A percentile compares a stretch with the other conserved stretches of the same genome.
Evolutionary conservation across 345 rosid species (phyloP).

Genomic region (Stellera chamaejasme): DNA sequence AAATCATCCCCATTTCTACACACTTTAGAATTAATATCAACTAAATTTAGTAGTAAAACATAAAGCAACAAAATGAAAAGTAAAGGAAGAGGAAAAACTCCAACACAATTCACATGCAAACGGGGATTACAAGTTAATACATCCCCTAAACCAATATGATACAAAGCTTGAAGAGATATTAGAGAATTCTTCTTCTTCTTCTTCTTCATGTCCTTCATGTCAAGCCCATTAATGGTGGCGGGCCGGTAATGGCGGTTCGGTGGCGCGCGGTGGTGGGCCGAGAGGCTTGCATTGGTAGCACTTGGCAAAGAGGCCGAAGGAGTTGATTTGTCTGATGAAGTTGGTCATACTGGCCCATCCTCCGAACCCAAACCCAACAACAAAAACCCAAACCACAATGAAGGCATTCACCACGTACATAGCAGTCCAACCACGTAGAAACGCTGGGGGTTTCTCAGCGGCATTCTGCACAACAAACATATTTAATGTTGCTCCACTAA

Average conservation of each 20-base stretch:
- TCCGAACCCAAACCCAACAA: conserved; percentile 95
- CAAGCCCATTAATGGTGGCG: conserved; percentile 28
- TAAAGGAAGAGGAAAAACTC: conserved; percentile 18
- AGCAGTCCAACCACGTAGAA: conserved; percentile 84
- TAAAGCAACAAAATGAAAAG: background rate
- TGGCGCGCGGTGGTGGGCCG: conserved; percentile 21
- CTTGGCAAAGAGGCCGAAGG: conserved; percentile 92
- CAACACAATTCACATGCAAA: conserved; percentile 51
- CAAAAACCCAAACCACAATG: conserved; percentile 66
- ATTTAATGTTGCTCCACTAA: no score
- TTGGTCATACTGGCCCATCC: conserved; percentile 99
- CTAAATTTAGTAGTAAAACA: conserved; percentile 24
- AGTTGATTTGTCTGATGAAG: conserved; percentile 74
- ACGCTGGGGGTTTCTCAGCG: conserved; percentile 87
- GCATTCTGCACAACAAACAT: conserved; percentile 50
- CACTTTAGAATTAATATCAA: conserved; percentile 26
- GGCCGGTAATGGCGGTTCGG: conserved; percentile 16
- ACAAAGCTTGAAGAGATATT: background rate
- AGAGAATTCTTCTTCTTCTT: background rate
- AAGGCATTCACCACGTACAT: conserved; percentile 73
- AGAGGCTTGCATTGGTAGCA: conserved; percentile 97
- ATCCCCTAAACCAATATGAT: conserved; percentile 37
- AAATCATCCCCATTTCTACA: conserved; percentile 40
- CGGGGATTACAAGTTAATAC: conserved; percentile 26
- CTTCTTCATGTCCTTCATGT: background rate